phyloP scores from a whole-genome alignment of 169 alveolate genomes.

The Plasmodium relictum region DNA sequence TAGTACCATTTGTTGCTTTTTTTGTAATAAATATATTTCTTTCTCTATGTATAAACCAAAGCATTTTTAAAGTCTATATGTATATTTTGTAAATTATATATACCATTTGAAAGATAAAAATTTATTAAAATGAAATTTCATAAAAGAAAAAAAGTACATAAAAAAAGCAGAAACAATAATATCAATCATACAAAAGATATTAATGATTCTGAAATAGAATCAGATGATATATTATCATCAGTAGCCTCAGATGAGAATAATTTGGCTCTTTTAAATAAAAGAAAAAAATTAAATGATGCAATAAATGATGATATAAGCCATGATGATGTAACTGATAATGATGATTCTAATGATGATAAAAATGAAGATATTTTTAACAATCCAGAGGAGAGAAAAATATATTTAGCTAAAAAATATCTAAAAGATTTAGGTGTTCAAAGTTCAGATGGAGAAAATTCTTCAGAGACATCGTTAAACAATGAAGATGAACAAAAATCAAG shows the following conservation, averaged over 20 bases:
- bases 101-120: too few species aligned
- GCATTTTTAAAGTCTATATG: too few species aligned
- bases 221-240: constrained; percentile 62
- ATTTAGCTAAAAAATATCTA: constrained; percentile 67
- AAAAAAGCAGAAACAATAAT: constrained; percentile 11
- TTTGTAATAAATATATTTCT: too few species aligned
- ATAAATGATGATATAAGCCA: constrained; percentile 2
- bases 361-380: constrained; percentile 35
- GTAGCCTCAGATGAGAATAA: constrained; percentile 27
- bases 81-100: too few species aligned
- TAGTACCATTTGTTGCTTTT: too few species aligned
- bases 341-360: constrained; percentile 19
- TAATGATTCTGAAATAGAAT: constrained; percentile 57
- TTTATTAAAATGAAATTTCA: constrained; percentile 44
- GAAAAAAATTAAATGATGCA: constrained; percentile 19
- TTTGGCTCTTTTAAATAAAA: background rate
- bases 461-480: constrained; percentile 2
- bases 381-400: constrained; percentile 74
- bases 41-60: too few species aligned
- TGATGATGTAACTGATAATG: constrained; percentile 13
- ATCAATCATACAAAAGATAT: constrained; percentile 2
- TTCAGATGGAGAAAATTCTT: constrained; percentile 19
- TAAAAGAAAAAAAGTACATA: constrained; percentile 43
- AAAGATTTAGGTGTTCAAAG: constrained; percentile 65
- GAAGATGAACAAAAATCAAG: constrained; percentile 23